phyloP scores from a whole-genome alignment of 441 rosid genomes.

The Flueggea neowawraea region DNA sequence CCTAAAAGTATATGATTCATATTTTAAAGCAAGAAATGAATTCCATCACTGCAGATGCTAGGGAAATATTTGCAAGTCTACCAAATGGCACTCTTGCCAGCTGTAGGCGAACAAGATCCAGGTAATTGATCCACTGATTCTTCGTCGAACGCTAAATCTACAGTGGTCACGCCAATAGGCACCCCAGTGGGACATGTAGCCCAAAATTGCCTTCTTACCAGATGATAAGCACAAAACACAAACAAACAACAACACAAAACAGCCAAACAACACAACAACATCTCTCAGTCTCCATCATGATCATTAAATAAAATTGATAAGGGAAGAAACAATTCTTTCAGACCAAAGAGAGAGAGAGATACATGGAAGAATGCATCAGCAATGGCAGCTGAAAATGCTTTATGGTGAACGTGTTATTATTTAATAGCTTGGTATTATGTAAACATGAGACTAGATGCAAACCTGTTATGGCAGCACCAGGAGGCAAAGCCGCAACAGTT shows the following conservation, averaged over 20 bases:
- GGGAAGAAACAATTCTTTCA: constrained; percentile 25
- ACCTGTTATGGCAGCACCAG: constrained; percentile 42
- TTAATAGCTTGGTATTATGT: not conserved
- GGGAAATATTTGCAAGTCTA: constrained; percentile 34
- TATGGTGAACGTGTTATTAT: too few species aligned
- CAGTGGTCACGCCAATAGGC: constrained; percentile 71
- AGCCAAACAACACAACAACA: constrained; percentile 33
- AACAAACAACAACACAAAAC: constrained; percentile 65
- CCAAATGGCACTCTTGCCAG: constrained; percentile 46
- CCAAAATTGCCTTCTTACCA: constrained; percentile 79
- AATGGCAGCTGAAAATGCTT: constrained; percentile 11
- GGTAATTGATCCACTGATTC: constrained; percentile 46
- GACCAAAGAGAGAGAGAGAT: constrained; percentile 11
- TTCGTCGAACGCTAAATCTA: constrained; percentile 63
- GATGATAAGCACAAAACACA: constrained; percentile 54
- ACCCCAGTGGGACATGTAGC: constrained; percentile 59
- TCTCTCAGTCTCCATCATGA: constrained; percentile 54
- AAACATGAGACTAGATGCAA: constrained; percentile 6
- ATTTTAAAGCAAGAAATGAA: constrained; percentile 24
- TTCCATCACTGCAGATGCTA: constrained; percentile 12
- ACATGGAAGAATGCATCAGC: constrained; percentile 29
- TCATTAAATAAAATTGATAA: constrained; percentile 23
- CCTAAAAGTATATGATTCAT: constrained; percentile 10
- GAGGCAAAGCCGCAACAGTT: constrained; percentile 61
- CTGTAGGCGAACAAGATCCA: constrained; percentile 70